A percentile compares a stretch with the other conserved stretches of the same genome.
phyloP scores from a whole-genome alignment of 129 eudicot genomes.

The Flaveria robusta region DNA sequence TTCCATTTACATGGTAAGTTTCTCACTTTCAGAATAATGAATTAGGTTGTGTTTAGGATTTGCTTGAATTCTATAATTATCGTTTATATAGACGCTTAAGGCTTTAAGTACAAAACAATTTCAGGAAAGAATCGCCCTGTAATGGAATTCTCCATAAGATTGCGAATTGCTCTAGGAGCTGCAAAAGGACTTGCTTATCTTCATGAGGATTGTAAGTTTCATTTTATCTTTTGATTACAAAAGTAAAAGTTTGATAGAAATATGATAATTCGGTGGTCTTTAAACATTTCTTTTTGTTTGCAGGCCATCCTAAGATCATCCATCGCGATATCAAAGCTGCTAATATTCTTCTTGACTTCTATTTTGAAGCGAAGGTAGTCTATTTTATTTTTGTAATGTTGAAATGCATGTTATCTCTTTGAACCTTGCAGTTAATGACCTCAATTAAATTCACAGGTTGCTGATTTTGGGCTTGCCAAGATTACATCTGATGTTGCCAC shows the following conservation, averaged over 20 bases:
- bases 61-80: background rate
- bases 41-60: background rate
- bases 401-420: background rate
- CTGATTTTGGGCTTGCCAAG: conserved; percentile 99
- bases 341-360: conserved; percentile 80
- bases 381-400: background rate
- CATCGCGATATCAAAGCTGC: conserved; percentile 97
- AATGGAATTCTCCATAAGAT: conserved; percentile 75
- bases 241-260: background rate
- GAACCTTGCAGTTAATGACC: background rate
- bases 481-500: conserved; percentile 81
- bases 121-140: conserved; percentile 81
- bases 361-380: conserved; percentile 88
- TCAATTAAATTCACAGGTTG: conserved; percentile 57
- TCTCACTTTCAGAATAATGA: too few species aligned
- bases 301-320: conserved; percentile 98
- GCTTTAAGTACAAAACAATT: conserved; percentile 15
- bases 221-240: background rate
- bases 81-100: background rate
- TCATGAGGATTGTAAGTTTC: conserved; percentile 87
- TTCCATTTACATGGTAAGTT: conserved; percentile 90
- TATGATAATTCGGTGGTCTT: background rate
- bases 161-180: conserved; percentile 88
- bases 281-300: conserved; percentile 15
- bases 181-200: conserved; percentile 96